These are phyloP conservation scores for Solanum lycopersicoides DNA, from an alignment of 257 asterid genomes.

Conservation along the genomic window DNA sequence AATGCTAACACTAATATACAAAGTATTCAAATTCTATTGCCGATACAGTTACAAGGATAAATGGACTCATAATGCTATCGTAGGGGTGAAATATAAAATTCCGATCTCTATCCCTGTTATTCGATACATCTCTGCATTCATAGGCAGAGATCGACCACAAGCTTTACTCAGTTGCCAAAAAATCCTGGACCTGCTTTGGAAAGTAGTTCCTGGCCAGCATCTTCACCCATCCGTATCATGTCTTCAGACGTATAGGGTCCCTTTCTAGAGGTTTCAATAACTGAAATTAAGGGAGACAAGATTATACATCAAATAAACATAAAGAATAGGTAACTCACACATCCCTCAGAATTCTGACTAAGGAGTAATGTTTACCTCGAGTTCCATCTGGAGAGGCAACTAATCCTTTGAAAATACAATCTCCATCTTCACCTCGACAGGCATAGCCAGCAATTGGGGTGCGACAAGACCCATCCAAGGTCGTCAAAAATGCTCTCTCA, in stretches of 20 bases:
- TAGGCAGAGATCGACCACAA: background rate
- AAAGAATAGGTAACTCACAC: background rate
- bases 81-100: background rate
- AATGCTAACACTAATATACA: background rate
- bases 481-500: constrained; percentile 81
- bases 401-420: constrained; percentile 66
- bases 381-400: constrained; percentile 95
- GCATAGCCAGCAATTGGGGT: constrained; percentile 98
- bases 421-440: constrained; percentile 53
- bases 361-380: constrained; percentile 30
- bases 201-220: constrained; percentile 93
- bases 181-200: constrained; percentile 75
- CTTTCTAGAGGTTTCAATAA: constrained; percentile 72
- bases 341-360: background rate
- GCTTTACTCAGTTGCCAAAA: constrained; percentile 24
- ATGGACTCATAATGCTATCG: background rate
- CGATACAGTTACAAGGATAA: background rate
- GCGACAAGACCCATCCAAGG: constrained; percentile 87
- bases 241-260: constrained; percentile 60
- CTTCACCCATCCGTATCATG: constrained; percentile 76
- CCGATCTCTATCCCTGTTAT: background rate
- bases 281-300: constrained; percentile 15
- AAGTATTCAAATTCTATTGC: background rate
- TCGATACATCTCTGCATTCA: background rate
- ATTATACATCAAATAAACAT: background rate